Percentiles rank a stretch among this genome's conserved stretches.
These are phyloP conservation scores for Rhizoclosmatium sp. DNA, from an alignment of 192 early-diverging fungal species.

Conservation along the genomic window DNA sequence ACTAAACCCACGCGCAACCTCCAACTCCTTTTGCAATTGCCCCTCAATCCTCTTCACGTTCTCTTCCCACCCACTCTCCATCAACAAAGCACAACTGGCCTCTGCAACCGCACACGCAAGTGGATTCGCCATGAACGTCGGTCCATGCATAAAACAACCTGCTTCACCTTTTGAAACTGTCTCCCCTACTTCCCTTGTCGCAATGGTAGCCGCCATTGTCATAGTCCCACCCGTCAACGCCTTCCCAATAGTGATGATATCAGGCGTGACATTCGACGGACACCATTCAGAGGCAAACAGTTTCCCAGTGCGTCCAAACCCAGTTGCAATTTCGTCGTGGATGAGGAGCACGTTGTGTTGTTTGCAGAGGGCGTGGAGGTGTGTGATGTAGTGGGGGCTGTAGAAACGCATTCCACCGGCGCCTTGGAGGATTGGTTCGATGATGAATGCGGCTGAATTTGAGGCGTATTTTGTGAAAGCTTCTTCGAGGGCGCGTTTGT, in stretches of 20 bases:
- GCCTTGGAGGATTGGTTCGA: slow-evolving; percentile 83
- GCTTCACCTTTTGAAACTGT: slow-evolving; percentile 71
- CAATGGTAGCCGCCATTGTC: slow-evolving; percentile 74
- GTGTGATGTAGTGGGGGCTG: slow-evolving; percentile 79
- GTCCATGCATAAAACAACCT: slow-evolving; percentile 81
- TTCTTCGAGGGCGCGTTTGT: slow-evolving; percentile 46
- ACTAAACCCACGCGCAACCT: background rate
- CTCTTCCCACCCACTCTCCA: slow-evolving; percentile 13
- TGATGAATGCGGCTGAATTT: slow-evolving; percentile 57
- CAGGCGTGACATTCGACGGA: slow-evolving; percentile 63
- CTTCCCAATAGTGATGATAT: slow-evolving; percentile 82
- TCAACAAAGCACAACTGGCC: slow-evolving; percentile 25
- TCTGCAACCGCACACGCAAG: slow-evolving; percentile 79
- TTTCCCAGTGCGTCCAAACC: slow-evolving; percentile 32
- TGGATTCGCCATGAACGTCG: slow-evolving; percentile 85
- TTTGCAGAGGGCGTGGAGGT: slow-evolving; percentile 64
- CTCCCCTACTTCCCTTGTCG: slow-evolving; percentile 70
- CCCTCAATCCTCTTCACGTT: slow-evolving; percentile 20
- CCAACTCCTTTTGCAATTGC: slow-evolving; percentile 21
- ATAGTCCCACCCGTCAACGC: slow-evolving; percentile 77
- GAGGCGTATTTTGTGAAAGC: slow-evolving; percentile 8
- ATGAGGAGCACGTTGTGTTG: slow-evolving; percentile 65
- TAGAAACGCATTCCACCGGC: slow-evolving; percentile 87
- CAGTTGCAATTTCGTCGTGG: slow-evolving; percentile 81
- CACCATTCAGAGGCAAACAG: slow-evolving; percentile 35